Percentiles rank a stretch among this genome's conserved stretches.
Conservation (phyloP, 2,329 filamentous ascomycete species). For the Graphilbum ipis-grandicollis region DNA sequence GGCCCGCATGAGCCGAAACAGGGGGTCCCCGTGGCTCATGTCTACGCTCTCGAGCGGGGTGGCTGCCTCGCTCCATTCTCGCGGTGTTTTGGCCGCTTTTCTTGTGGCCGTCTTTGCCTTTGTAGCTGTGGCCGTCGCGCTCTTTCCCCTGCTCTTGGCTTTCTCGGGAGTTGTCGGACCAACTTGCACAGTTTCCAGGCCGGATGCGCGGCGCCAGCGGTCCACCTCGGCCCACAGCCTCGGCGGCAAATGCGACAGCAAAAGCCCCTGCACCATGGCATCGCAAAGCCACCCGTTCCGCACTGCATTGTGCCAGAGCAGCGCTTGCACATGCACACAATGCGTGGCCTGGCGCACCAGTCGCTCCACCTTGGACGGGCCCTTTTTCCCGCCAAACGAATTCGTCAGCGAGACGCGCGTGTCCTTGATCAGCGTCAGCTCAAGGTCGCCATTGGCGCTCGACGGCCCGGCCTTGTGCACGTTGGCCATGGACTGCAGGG, state of each 20-base stretch:
- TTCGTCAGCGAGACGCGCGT: constrained; percentile 43
- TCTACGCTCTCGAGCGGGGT: too few species aligned
- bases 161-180: constrained; percentile 23
- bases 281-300: constrained; percentile 78
- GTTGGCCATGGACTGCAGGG: constrained; percentile 12
- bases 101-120: neutral
- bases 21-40: too few species aligned
- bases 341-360: constrained; percentile 65
- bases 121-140: too few species aligned
- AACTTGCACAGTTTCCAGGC: constrained; percentile 24
- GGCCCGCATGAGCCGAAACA: constrained; percentile 57
- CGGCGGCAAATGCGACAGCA: constrained; percentile 56
- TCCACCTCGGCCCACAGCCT: constrained; percentile 56
- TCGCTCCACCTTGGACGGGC: constrained; percentile 69
- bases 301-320: constrained; percentile 80
- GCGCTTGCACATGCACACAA: constrained; percentile 69
- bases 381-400: constrained; percentile 54
- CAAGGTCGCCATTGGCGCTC: constrained; percentile 45
- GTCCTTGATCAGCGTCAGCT: constrained; percentile 50
- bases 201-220: constrained; percentile 53
- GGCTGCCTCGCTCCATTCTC: too few species aligned
- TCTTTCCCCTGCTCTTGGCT: constrained; percentile 10
- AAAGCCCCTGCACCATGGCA: constrained; percentile 51
- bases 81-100: neutral
- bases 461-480: constrained; percentile 20